Evolutionary conservation across 1,284 basidiomycete genomes (phyloP), one percentile per base, ranked within the genome.

Genomic region (Agroathelia rolfsii): DNA sequence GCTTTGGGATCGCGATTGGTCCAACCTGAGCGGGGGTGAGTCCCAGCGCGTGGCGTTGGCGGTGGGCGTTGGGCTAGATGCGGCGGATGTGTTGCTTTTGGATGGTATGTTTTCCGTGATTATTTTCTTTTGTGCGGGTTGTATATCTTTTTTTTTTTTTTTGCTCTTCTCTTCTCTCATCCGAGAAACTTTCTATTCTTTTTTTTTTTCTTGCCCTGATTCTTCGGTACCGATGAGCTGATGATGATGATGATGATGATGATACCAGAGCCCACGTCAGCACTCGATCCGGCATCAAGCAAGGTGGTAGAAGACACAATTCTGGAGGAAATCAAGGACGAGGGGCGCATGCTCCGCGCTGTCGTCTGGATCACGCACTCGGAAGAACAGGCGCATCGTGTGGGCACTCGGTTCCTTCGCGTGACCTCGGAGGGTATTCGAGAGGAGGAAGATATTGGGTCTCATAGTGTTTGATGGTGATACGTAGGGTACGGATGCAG

Each of bases 321-420:
- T 9, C 43, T 66, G 3, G 50, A 62, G 11, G 64, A 77, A 37
- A 51, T 88, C 24, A 59, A 52, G 27, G 60, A 62, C 2, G 40
- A 55, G 1, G 57, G 69, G 15, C 61, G 64, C 11, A 53, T 53
- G n/a, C 56, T 85, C 32, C 80, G 83, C 48, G 79, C 84, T 0
- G 56, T 88, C 24, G 48, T 90, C 5, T 90, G 87, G 87, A 85
- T 90, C 44, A 90, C 87, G 1, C 86, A 90, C 52, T 84, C 82
- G 0, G 70, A 75, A 4, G 81, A 86, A 39, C 86, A 90, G 53
- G 80, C 72, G 1, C 58, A 69, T 36, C 63, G 85, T 32, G 72
- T 83, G 13, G 85, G 83, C 4, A 84, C 72, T 3, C 63, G 81
- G 39, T 79, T 76, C 44, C 46, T 79, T n/a, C 59, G 63, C 14